These are phyloP conservation scores for Gloeopeniophorella convolvens DNA, from an alignment of 768 basidiomycete genomes.

Conservation along the genomic window DNA sequence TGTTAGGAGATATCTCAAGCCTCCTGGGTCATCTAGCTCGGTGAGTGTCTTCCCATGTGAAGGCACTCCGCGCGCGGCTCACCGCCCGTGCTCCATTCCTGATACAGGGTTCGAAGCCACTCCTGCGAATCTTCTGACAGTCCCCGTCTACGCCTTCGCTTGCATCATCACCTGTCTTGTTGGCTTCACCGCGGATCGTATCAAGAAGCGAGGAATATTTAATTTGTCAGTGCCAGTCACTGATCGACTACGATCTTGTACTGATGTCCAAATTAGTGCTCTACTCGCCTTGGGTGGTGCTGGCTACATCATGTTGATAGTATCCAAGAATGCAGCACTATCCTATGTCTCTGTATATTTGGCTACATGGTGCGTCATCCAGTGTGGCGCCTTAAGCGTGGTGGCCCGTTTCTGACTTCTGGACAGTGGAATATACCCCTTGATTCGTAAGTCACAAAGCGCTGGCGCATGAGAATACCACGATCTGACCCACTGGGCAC, in stretches of 20 bases:
- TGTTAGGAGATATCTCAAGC: not conserved
- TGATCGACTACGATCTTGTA: not conserved
- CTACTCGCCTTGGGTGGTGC: slow-evolving; percentile 34
- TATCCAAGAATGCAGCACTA: slow-evolving; percentile 52
- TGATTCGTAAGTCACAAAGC: slow-evolving; percentile 46
- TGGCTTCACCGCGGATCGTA: slow-evolving; percentile 57
- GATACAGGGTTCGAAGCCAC: slow-evolving; percentile 56
- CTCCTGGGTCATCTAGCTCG: not conserved
- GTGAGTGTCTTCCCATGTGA: not conserved
- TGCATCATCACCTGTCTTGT: slow-evolving; percentile 59
- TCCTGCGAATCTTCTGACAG: slow-evolving; percentile 67
- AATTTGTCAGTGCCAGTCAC: slow-evolving; percentile 46
- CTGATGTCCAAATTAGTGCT: not conserved
- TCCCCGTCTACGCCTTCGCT: slow-evolving; percentile 69
- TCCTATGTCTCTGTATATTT: slow-evolving; percentile 70
- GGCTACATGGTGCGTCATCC: slow-evolving; percentile 50
- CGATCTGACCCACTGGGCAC: not conserved
- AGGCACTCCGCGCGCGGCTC: not conserved
- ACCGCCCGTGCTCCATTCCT: not conserved
- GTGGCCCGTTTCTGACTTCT: not conserved
- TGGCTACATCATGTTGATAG: slow-evolving; percentile 67
- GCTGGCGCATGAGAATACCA: not conserved
- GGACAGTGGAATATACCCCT: slow-evolving; percentile 64
- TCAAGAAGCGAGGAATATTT: slow-evolving; percentile 52
- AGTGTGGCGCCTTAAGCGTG: not conserved